Evolutionary conservation across 2,329 filamentous ascomycete species (phyloP), one percentile per base, ranked within the genome.

Genomic region (Exophiala sp.): DNA sequence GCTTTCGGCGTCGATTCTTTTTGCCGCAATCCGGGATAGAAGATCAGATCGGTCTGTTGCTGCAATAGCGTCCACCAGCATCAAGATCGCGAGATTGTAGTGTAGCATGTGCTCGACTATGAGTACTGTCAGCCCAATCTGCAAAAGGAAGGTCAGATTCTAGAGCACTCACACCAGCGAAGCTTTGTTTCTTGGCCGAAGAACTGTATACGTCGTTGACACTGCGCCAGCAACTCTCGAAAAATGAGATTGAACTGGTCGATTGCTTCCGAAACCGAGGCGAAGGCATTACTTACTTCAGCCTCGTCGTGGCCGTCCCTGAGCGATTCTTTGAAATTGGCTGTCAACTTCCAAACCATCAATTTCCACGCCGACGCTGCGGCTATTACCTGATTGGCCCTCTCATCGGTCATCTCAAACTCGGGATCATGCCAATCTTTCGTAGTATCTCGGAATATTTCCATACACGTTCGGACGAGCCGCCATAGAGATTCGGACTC

Each of bases 241-340:
- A 67, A 68, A 3, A 65, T 67, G 8, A 59, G 48, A 44, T 66
- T 67, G 33, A 67, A 69, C 34, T 65, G 59, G 10, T 64, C 54
- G 35, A 69, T 61, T 2, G 62, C 62, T 29, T 66, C 66, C 11
- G 65, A 61, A 11, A 65, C 63, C 5, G 56, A 59, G 14, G 54
- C 58, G 57, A 64, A 66, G 3, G 63, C 65, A 29, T 59, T 53
- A 5, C 62, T 57, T 18, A 67, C 65, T 18, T 63, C 62, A n/a
- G 62, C 55, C 24, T 67, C 66, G 24, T 64, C 65, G 35, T 65
- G 64, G 5, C 66, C 66, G 40, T 69, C 66, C 42, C 66, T 55
- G 14, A 69, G 54, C 7, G 66, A 66, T 42, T 69, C 66, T 49
- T 69, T 69, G 10, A 69, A 41, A 24, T 65, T 59, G 1, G 66